Base-by-base conservation (phyloP, 176 grass and related monocot species). In the Ananas comosus region DNA sequence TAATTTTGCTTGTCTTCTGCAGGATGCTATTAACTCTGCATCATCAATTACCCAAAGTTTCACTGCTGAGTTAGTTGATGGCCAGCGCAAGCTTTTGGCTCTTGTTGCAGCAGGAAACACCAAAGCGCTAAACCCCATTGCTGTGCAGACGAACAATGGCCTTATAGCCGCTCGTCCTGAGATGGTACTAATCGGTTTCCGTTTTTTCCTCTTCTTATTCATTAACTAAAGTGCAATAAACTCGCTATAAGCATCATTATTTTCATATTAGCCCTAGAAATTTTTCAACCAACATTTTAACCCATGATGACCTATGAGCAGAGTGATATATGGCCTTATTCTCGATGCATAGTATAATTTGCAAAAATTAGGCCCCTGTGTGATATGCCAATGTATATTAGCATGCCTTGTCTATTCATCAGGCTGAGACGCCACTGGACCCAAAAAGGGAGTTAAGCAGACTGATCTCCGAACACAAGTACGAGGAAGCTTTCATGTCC, bases 401-500 rank as follows among this genome's bases (percentile, higher is more conserved):
- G 56, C 56, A 61, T 8, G 16, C 56, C 56, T 61, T 61, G 14
- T 64, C 72, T 80, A 14, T 83, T 67, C 57, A 13, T 53, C 69
- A 93, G 94, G 82, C 85, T 58, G 87, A 92, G 71, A 84, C 83
- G 74, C 78, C 77, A 17, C 42, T 83, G 18, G 82, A 97, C 50
- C 86, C 86, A 48, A 79, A 69, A 74, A 97, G 90, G 70, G 89
- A 97, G 49, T 72, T 97, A 57, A 50, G 74, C 51, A 82, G 85
- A 56, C 72, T 97, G 52, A 80, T 93, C 68, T 65, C 74, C 70
- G 94, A 93, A 74, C 82, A 11, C 3, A 97, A 97, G 66, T 88
- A 81, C 9, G 87, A 93, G 9, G 94, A 97, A 66, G 84, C 94
- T 66, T 97, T 97, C 81, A 97, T 84, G 17, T 77, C 88, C 75